phyloP scores from a whole-genome alignment of 1,284 basidiomycete genomes.

The Ganoderma sp. region DNA sequence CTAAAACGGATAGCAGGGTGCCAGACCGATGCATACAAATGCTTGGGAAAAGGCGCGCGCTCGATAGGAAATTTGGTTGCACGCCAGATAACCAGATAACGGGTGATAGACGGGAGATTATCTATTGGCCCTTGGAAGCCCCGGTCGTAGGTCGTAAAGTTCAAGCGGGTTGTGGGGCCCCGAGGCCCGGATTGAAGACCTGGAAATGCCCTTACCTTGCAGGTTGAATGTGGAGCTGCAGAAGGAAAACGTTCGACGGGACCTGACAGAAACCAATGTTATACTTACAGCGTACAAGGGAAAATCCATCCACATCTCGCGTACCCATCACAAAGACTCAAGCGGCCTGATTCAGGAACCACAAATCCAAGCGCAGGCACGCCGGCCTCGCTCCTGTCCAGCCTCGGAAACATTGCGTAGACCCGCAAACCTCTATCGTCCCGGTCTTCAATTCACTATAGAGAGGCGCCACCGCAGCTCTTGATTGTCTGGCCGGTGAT shows the following conservation, averaged over 20 bases:
- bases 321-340: neutral
- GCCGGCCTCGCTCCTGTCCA: slow-evolving; percentile 23
- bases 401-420: neutral
- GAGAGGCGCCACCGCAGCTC: slow-evolving; percentile 43
- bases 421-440: neutral
- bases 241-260: neutral
- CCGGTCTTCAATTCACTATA: slow-evolving; percentile 22
- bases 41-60: neutral
- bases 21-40: too few relatives aligned
- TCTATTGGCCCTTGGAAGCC: too few relatives aligned
- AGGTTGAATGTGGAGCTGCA: too few relatives aligned
- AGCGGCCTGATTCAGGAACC: neutral
- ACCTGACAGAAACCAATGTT: neutral
- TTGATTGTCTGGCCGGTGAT: slow-evolving; percentile 50
- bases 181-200: too few relatives aligned
- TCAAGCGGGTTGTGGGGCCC: too few relatives aligned
- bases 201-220: too few relatives aligned
- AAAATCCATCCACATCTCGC: neutral
- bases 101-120: too few relatives aligned
- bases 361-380: slow-evolving; percentile 19
- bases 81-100: neutral
- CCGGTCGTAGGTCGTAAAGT: too few relatives aligned
- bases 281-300: neutral
- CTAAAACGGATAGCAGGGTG: too few relatives aligned
- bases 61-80: neutral